These are phyloP conservation scores for Ceratocystis albifundus DNA, from an alignment of 2,329 filamentous ascomycete genomes.

Conservation along the genomic window DNA sequence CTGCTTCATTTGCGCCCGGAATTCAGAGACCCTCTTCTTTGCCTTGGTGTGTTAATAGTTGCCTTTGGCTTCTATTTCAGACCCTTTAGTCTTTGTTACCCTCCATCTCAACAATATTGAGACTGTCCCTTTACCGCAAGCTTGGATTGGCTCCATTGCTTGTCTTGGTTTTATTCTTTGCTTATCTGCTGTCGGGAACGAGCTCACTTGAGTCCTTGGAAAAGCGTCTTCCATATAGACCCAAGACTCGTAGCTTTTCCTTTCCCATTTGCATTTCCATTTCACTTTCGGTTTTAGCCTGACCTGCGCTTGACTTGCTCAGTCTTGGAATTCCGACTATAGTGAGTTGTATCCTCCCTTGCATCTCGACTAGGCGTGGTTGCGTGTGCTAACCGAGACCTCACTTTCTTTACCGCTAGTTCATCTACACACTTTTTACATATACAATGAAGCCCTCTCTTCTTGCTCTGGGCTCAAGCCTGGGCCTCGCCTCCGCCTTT, in stretches of 20 bases:
- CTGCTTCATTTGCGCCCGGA: not conserved
- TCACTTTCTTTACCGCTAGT: not conserved
- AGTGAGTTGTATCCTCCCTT: not conserved
- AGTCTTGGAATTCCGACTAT: not conserved
- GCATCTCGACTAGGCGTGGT: not conserved
- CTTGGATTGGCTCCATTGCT: not conserved
- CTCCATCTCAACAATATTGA: not conserved
- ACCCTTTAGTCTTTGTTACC: not conserved
- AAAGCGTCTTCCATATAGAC: conserved; percentile 8
- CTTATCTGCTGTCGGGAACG: not conserved
- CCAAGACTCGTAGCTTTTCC: conserved; percentile 1
- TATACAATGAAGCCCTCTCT: conserved; percentile 31
- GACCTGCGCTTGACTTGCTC: not conserved
- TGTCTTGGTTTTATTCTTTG: not conserved
- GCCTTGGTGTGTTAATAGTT: conserved; percentile 2
- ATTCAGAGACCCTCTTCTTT: conserved; percentile 4
- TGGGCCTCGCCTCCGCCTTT: conserved; percentile 50
- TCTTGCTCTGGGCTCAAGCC: conserved; percentile 29
- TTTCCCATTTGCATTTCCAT: not conserved
- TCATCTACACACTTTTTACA: not conserved
- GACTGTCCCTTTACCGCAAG: not conserved
- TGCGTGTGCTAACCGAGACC: not conserved
- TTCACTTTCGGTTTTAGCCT: not conserved
- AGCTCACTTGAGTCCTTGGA: conserved; percentile 3
- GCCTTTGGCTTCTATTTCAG: not conserved